Evolutionary conservation across 805 yeast genomes (phyloP).

Genomic region (Candida jianshihensis): DNA sequence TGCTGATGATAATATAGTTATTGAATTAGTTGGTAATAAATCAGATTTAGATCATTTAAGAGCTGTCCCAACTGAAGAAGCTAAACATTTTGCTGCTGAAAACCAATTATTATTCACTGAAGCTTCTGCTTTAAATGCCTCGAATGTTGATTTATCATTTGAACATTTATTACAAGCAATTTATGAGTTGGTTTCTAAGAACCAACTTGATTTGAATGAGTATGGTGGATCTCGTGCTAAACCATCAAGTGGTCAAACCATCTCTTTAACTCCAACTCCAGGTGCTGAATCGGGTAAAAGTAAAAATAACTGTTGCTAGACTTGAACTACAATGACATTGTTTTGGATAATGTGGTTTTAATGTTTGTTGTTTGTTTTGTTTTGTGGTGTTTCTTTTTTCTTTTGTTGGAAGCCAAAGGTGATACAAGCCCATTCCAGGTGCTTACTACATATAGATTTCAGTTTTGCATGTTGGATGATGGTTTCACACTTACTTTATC

Average conservation of each 20-base stretch:
- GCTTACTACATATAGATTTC: too few species aligned
- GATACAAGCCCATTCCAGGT: too few species aligned
- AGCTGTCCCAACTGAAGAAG: conserved; percentile 97
- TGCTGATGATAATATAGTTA: conserved; percentile 92
- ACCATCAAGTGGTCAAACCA: conserved; percentile 84
- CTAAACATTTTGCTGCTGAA: conserved; percentile 88
- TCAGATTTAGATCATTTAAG: conserved; percentile 86
- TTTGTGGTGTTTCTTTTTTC: not conserved
- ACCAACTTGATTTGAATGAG: conserved; percentile 84
- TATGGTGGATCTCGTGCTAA: conserved; percentile 48
- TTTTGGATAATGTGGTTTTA: too few species aligned
- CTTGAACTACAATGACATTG: too few species aligned
- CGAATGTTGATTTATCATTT: conserved; percentile 92
- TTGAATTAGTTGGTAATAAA: conserved; percentile 89
- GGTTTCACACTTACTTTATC: too few species aligned
- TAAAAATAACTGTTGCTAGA: conserved; percentile 58
- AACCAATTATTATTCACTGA: conserved; percentile 90
- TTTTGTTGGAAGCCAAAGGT: not conserved
- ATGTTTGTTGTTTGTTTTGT: not conserved
- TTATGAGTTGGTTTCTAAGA: conserved; percentile 89
- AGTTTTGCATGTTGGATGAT: too few species aligned
- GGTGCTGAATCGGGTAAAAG: conserved; percentile 59
- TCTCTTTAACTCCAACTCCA: conserved; percentile 88
- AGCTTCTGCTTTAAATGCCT: conserved; percentile 89
- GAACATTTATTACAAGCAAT: conserved; percentile 88